These are phyloP conservation scores for Coemansia sp. DNA, from an alignment of 192 early-diverging fungal species.

Conservation along the genomic window DNA sequence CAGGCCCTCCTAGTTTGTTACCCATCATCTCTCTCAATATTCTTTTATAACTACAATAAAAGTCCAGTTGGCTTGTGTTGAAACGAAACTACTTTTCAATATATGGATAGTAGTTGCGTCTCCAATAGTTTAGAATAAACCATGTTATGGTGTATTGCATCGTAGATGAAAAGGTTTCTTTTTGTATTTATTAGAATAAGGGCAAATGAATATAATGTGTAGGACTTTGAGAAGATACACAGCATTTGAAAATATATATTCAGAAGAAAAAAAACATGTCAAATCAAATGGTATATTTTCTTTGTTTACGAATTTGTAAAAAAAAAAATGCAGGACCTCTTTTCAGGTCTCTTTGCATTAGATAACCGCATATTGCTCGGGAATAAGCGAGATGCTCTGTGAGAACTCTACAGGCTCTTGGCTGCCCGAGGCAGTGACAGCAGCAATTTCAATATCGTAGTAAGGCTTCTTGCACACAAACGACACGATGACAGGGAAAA, in stretches of 20 bases:
- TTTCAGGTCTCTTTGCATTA: constrained; percentile 31
- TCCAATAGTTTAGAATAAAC: too few relatives aligned
- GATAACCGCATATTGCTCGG: constrained; percentile 81
- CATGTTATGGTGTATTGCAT: too few relatives aligned
- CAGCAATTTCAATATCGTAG: constrained; percentile 69
- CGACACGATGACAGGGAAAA: constrained; percentile 83
- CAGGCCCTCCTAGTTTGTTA: neutral
- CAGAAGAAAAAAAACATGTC: neutral
- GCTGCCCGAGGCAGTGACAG: constrained; percentile 50
- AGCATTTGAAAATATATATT: too few relatives aligned
- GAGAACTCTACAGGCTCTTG: constrained; percentile 62
- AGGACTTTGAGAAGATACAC: neutral
- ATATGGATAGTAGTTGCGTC: too few relatives aligned
- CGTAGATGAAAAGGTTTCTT: too few relatives aligned
- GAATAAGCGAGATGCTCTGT: constrained; percentile 63
- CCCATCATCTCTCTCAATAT: too few relatives aligned
- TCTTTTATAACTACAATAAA: too few relatives aligned
- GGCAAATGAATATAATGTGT: too few relatives aligned
- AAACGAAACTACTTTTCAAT: too few relatives aligned
- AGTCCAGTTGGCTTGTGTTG: too few relatives aligned
- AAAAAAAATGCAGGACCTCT: neutral
- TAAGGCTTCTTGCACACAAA: constrained; percentile 70
- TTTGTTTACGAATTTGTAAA: constrained; percentile 1
- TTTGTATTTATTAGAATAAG: too few relatives aligned
- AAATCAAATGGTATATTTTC: neutral